Percentiles rank a stretch among this genome's conserved stretches.
Evolutionary conservation across 1,284 basidiomycete genomes (phyloP).

Genomic region (Austropuccinia psidii): DNA sequence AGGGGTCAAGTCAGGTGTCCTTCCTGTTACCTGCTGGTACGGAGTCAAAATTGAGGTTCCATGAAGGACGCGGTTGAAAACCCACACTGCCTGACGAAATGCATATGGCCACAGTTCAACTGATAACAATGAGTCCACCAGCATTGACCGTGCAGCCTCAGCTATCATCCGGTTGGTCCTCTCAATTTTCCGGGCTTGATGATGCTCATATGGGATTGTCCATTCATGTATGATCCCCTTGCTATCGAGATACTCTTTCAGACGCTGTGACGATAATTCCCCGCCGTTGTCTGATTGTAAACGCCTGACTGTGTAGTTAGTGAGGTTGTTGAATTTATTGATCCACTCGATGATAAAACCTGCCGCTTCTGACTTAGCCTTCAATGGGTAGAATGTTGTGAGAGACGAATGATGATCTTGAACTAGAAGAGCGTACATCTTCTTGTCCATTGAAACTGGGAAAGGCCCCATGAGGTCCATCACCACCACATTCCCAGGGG

Average conservation of each 20-base stretch:
- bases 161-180: neutral
- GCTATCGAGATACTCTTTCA: neutral
- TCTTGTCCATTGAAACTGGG: neutral
- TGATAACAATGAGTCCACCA: neutral
- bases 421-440: neutral
- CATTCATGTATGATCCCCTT: slow-evolving; percentile 14
- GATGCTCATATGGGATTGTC: neutral
- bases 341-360: neutral
- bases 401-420: neutral
- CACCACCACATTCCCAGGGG: neutral
- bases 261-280: neutral
- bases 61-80: neutral
- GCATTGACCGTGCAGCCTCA: neutral
- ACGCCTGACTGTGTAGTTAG: neutral
- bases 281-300: slow-evolving; percentile 4
- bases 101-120: neutral
- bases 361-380: neutral
- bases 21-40: neutral
- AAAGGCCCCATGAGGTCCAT: slow-evolving; percentile 22
- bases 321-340: neutral
- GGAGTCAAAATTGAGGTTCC: neutral
- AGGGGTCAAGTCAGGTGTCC: neutral
- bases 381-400: neutral
- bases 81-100: neutral
- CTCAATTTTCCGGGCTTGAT: neutral